Evolutionary conservation across 2,329 filamentous ascomycete genomes (phyloP), one percentile per base, ranked within the genome.

Genomic region (Phyllosticta paracitricarpa): DNA sequence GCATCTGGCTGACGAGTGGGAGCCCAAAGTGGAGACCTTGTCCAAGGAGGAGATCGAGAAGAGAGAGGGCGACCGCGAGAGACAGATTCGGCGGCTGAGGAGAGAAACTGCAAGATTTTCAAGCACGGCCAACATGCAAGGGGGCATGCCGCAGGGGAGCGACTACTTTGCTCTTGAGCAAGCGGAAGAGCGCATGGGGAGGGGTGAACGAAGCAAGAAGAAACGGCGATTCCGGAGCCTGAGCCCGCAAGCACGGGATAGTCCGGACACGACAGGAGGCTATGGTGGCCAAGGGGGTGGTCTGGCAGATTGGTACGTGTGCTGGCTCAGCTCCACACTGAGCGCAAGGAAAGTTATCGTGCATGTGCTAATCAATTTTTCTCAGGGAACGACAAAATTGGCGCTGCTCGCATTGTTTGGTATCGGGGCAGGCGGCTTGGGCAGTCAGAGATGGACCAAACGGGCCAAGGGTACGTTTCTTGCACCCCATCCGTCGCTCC

Each of bases 1-100:
- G 70, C 88, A 91, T 63, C 81, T 97, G 3, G 92, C 77, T 52
- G 73, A 73, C 48, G 78, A 79, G 54, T 81, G 79, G 79, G 78
- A 81, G 64, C 79, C 79, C 1, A 79, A 79, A 65, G 75, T 81
- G 22, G 79, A 81, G 66, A 76, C 78, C 0, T 77, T 99, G 2
- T 92, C 88, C 51, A 96, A 96, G 68, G 94, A 99, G 68, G 94
- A 99, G 71, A 97, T 99, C 59, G 94, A 99, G 76, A 96, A 96
- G 77, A 85, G 94, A 28, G 94, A 99, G 74, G 91, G 91, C 58
- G 94, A 99, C 71, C 84, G 94, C 52, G 94, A 99, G 75, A 82
- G 94, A 61, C 91, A 97, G 74, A 88, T 97, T 51, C 83, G 94
- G 62, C 83, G 94, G 63, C 77, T 97, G 64, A 84, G 94, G 61